Conservation (phyloP, 257 asterid genomes). For the Pogostemon cablin region DNA sequence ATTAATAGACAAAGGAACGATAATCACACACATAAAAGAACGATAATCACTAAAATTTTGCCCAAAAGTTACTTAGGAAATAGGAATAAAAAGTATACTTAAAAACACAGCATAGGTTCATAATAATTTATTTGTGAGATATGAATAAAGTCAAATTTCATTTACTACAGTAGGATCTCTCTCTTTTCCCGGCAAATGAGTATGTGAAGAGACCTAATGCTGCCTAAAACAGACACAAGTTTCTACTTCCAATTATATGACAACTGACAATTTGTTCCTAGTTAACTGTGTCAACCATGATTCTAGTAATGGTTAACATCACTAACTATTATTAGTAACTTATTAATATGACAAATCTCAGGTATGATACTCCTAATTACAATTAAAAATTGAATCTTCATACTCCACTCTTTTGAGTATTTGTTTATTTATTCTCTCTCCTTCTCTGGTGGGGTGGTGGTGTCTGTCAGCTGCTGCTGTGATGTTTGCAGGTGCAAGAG, state of each 20-base stretch:
- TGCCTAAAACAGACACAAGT: background rate
- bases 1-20: too few relatives aligned
- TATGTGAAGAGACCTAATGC: background rate
- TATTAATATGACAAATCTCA: background rate
- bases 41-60: too few relatives aligned
- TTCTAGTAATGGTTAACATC: background rate
- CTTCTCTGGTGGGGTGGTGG: background rate
- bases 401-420: too few relatives aligned
- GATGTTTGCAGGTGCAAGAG: background rate
- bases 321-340: background rate
- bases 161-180: too few relatives aligned
- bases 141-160: too few relatives aligned
- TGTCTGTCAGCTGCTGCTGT: too few relatives aligned
- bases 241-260: background rate
- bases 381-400: background rate
- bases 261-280: background rate
- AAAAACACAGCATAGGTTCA: too few relatives aligned
- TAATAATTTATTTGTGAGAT: too few relatives aligned
- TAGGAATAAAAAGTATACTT: too few relatives aligned
- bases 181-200: too few relatives aligned
- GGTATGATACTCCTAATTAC: background rate
- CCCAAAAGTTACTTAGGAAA: too few relatives aligned
- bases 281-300: background rate
- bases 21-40: too few relatives aligned
- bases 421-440: background rate